Evolutionary conservation across 1,284 basidiomycete genomes (phyloP).

Genomic region (Entoloma clypeatum): DNA sequence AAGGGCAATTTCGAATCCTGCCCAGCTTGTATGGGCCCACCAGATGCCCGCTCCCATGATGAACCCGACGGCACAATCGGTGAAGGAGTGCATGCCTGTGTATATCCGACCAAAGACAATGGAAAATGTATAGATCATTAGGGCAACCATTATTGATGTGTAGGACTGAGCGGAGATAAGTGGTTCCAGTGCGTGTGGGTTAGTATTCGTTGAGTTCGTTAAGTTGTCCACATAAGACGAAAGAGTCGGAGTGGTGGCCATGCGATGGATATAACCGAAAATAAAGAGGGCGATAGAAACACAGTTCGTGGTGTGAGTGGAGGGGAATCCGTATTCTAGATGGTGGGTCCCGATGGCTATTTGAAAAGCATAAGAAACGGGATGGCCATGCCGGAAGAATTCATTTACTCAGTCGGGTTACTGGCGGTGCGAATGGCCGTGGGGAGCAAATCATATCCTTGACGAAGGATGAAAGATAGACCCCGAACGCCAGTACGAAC

Average conservation of each 20-base stretch:
- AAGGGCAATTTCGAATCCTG: constrained; percentile 34
- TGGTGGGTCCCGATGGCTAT: constrained; percentile 82
- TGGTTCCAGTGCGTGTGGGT: constrained; percentile 12
- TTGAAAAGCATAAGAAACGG: constrained; percentile 5
- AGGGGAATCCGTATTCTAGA: constrained; percentile 92
- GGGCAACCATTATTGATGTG: constrained; percentile 37
- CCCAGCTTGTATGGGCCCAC: constrained; percentile 45
- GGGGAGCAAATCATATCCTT: constrained; percentile 93
- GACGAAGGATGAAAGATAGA: constrained; percentile 79
- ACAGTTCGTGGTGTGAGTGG: constrained; percentile 92
- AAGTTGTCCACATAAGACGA: constrained; percentile 14
- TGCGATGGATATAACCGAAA: constrained; percentile 51
- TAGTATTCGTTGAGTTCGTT: constrained; percentile 4
- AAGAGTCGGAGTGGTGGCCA: constrained; percentile 35
- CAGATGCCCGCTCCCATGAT: constrained; percentile 67
- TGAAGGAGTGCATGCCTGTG: constrained; percentile 87
- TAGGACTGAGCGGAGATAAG: constrained; percentile 45
- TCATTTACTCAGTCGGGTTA: constrained; percentile 75
- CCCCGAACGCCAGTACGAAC: constrained; percentile 75
- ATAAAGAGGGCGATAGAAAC: constrained; percentile 85
- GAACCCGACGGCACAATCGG: constrained; percentile 69
- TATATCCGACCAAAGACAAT: constrained; percentile 91
- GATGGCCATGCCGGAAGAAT: not conserved
- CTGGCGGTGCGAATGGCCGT: constrained; percentile 87
- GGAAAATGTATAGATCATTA: constrained; percentile 66